These are phyloP conservation scores for Alternaria sp. DNA, from an alignment of 2,329 filamentous ascomycete genomes.

Conservation along the genomic window DNA sequence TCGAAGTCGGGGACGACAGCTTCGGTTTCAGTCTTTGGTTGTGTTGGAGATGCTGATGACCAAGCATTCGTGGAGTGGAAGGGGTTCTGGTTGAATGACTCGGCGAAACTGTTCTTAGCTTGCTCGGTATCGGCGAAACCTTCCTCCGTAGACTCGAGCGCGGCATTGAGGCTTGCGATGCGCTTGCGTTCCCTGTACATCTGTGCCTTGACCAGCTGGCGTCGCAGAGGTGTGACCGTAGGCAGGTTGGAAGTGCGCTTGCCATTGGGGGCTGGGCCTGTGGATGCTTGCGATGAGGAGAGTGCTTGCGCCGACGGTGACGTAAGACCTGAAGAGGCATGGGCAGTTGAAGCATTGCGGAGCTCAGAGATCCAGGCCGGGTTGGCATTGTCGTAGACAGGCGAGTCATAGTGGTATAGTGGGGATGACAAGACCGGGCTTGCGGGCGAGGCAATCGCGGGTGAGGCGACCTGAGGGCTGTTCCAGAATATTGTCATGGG, in stretches of 20 bases:
- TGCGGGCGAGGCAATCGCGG: not conserved
- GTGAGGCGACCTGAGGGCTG: not conserved
- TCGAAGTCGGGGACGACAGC: not conserved
- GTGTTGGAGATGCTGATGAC: not conserved
- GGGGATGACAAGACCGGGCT: not conserved
- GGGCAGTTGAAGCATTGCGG: not conserved
- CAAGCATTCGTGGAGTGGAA: slow-evolving; percentile 10
- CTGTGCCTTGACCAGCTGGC: slow-evolving; percentile 16
- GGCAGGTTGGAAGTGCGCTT: not conserved
- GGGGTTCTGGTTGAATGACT: slow-evolving; percentile 12
- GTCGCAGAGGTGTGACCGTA: slow-evolving; percentile 15
- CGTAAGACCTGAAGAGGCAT: not conserved
- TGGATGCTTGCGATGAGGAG: not conserved
- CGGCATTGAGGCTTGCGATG: not conserved
- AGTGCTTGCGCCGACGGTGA: not conserved
- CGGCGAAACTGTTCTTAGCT: slow-evolving; percentile 4
- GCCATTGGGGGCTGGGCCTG: not conserved
- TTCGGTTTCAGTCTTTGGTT: not conserved
- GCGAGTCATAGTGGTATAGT: not conserved
- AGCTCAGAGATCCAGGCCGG: not conserved
- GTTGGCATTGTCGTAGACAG: not conserved
- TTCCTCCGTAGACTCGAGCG: slow-evolving; percentile 9
- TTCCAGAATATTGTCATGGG: slow-evolving; percentile 8
- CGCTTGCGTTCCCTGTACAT: slow-evolving; percentile 10
- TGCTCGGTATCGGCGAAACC: slow-evolving; percentile 10